Conservation (phyloP, 2,329 filamentous ascomycete genomes). For the Beauveria sp. region DNA sequence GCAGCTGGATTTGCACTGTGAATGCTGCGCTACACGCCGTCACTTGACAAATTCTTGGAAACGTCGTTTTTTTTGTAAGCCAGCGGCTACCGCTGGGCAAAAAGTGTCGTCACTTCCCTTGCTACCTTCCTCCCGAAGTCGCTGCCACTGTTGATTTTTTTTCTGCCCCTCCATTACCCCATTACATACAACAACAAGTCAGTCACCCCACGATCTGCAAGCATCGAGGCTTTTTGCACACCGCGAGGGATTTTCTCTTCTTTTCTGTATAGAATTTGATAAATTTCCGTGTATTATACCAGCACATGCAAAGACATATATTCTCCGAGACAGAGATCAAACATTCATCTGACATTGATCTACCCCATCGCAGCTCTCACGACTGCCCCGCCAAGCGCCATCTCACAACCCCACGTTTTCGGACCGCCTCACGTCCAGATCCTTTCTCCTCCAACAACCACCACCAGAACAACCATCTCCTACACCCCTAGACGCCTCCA, state of each 20-base stretch:
- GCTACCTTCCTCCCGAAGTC: conserved; percentile 5
- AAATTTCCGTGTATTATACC: background rate
- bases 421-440: background rate
- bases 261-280: background rate
- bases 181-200: background rate
- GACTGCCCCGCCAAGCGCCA: conserved; percentile 6
- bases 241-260: background rate
- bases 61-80: background rate
- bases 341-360: background rate
- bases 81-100: background rate
- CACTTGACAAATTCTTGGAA: background rate
- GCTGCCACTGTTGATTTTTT: background rate
- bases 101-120: background rate
- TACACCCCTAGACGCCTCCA: conserved; percentile 1
- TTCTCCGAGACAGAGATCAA: background rate
- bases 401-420: conserved; percentile 11
- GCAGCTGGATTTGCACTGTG: background rate
- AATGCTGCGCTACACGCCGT: background rate
- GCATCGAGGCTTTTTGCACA: background rate
- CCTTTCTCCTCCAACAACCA: background rate
- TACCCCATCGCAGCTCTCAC: background rate
- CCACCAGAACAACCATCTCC: background rate
- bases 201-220: background rate
- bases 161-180: conserved; percentile 5
- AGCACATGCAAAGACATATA: background rate